A percentile compares a stretch with the other conserved stretches of the same genome.
phyloP scores from a whole-genome alignment of 306 rosid genomes.

The Carpinus viminea region DNA sequence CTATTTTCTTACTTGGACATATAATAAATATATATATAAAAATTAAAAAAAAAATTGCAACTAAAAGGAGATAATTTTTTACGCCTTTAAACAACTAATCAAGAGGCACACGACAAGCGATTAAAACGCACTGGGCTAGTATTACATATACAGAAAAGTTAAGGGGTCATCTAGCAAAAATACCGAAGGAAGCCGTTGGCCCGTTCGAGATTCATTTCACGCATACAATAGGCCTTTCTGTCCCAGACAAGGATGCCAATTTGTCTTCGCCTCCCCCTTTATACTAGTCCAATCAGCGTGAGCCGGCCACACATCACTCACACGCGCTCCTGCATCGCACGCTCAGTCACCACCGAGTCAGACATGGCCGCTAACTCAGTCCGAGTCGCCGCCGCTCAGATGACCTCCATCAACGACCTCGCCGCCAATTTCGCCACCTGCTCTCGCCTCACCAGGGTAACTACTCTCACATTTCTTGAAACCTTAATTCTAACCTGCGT shows the following conservation, averaged over 20 bases:
- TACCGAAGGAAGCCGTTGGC: too few relatives aligned
- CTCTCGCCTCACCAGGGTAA: conserved; percentile 75
- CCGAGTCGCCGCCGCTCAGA: conserved; percentile 94
- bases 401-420: conserved; percentile 83
- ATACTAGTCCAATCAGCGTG: neutral
- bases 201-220: too few relatives aligned
- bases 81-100: too few relatives aligned
- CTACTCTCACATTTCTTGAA: neutral
- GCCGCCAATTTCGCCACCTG: conserved; percentile 73
- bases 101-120: too few relatives aligned
- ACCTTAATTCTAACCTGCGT: neutral
- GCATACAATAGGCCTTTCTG: neutral
- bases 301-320: conserved; percentile 12
- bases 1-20: too few relatives aligned
- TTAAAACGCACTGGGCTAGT: neutral
- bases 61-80: too few relatives aligned
- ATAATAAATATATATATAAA: too few relatives aligned
- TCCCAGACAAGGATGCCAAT: conserved; percentile 12
- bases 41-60: too few relatives aligned
- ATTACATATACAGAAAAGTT: neutral
- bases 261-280: conserved; percentile 3
- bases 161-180: neutral
- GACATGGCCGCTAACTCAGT: conserved; percentile 64
- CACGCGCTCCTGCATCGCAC: conserved; percentile 7
- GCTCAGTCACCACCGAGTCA: conserved; percentile 30